phyloP scores from a whole-genome alignment of 768 basidiomycete genomes.

The Dioszegia hungarica region DNA sequence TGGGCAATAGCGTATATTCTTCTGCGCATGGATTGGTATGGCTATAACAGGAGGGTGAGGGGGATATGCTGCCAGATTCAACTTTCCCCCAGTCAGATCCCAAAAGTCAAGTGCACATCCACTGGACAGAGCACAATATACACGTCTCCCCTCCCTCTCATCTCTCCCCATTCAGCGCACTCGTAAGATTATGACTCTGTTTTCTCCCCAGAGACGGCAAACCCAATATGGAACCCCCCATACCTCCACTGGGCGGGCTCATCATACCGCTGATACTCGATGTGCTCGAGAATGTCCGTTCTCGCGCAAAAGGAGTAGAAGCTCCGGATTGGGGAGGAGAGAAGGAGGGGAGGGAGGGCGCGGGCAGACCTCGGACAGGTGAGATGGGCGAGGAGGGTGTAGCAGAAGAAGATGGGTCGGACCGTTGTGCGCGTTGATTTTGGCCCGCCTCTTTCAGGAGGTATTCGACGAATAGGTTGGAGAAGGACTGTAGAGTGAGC shows the following conservation, averaged over 20 bases:
- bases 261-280: conserved; percentile 2
- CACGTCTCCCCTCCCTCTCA: background rate
- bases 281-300: conserved; percentile 9
- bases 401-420: background rate
- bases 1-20: no score
- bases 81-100: no score
- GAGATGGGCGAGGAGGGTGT: conserved; percentile 2
- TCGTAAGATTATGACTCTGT: conserved; percentile 2
- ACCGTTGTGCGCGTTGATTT: conserved; percentile 42
- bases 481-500: conserved; percentile 68
- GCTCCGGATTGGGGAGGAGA: conserved; percentile 15
- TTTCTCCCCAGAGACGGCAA: conserved; percentile 3
- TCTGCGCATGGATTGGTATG: no score
- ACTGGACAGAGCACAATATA: background rate
- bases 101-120: no score
- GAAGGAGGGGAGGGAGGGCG: conserved; percentile 12
- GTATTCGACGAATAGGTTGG: conserved; percentile 96
- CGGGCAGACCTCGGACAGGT: background rate
- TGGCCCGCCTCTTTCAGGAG: conserved; percentile 81
- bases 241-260: conserved; percentile 3
- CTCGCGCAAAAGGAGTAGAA: conserved; percentile 43
- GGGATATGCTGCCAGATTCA: no score
- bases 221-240: conserved; percentile 4
- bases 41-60: no score
- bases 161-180: conserved; percentile 9